These are phyloP conservation scores for Candida tropicalis DNA, from an alignment of 1,139 yeast species.

Conservation along the genomic window DNA sequence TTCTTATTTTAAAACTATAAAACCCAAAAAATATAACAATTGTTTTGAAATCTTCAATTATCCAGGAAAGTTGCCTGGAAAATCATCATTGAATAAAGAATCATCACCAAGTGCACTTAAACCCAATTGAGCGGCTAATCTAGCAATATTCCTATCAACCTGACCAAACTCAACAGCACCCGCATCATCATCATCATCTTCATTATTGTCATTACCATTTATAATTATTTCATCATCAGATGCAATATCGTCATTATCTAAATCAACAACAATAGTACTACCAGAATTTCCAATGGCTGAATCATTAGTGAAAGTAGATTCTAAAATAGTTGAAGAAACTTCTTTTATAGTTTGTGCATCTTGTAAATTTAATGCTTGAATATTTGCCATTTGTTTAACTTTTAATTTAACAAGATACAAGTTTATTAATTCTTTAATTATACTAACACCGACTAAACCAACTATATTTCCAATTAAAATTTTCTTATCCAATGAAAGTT, in stretches of 20 bases:
- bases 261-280: not conserved
- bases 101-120: not conserved
- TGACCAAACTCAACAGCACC: not conserved
- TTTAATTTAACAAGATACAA: constrained; percentile 32
- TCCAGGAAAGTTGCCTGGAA: constrained; percentile 1
- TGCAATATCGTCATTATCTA: constrained; percentile 2
- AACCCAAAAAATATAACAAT: not conserved
- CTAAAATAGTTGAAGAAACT: constrained; percentile 2
- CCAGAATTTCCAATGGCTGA: not conserved
- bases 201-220: not conserved
- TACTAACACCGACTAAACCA: constrained; percentile 36
- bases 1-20: not conserved
- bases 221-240: constrained; percentile 1
- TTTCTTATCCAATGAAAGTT: constrained; percentile 27
- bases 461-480: constrained; percentile 35
- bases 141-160: not conserved
- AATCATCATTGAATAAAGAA: not conserved
- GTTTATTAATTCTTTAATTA: constrained; percentile 37
- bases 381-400: constrained; percentile 26
- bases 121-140: constrained; percentile 1
- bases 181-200: not conserved
- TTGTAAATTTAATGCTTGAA: constrained; percentile 19
- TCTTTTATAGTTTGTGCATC: constrained; percentile 6
- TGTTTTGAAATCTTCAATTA: not conserved
- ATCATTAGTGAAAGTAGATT: not conserved